Percentiles rank a stretch among this genome's conserved stretches.
These are phyloP conservation scores for Penicillium argentinense DNA, from an alignment of 495 filamentous ascomycete species.

Conservation along the genomic window DNA sequence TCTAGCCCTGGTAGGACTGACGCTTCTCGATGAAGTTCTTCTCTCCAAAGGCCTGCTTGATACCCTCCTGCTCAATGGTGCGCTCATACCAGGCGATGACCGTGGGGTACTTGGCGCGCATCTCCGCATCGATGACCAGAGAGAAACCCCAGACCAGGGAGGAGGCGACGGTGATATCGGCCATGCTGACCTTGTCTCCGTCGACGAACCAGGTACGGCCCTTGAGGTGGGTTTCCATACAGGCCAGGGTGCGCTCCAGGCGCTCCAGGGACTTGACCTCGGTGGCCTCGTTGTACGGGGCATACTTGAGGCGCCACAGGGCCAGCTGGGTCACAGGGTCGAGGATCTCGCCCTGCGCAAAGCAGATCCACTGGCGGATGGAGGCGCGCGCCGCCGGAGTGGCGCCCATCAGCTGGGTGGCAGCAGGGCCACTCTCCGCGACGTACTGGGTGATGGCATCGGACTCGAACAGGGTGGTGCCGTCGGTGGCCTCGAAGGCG, in stretches of 20 bases:
- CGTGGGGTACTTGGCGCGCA: conserved; percentile 45
- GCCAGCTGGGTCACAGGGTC: conserved; percentile 26
- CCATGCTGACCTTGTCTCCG: conserved; percentile 50
- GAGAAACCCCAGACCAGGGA: conserved; percentile 39
- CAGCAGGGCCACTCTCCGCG: conserved; percentile 51
- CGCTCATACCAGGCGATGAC: conserved; percentile 45
- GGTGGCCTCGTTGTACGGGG: conserved; percentile 33
- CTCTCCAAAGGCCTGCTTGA: conserved; percentile 52
- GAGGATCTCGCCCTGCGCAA: conserved; percentile 47
- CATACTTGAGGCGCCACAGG: conserved; percentile 34
- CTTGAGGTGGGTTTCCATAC: conserved; percentile 40
- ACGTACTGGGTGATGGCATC: conserved; percentile 57
- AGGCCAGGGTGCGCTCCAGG: conserved; percentile 36
- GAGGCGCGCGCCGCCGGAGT: conserved; percentile 45
- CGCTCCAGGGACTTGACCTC: conserved; percentile 27
- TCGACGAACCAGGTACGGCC: conserved; percentile 46
- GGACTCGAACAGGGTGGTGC: conserved; percentile 48
- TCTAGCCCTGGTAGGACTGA: conserved; percentile 14
- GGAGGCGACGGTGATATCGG: conserved; percentile 51
- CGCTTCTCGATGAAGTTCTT: conserved; percentile 46
- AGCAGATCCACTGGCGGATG: conserved; percentile 52
- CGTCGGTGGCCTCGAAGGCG: conserved; percentile 54
- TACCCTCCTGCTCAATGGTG: conserved; percentile 41
- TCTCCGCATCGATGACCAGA: conserved; percentile 50
- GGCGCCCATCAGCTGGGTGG: conserved; percentile 49